Base-by-base conservation (phyloP, 352 stramenopile genomes). In the Pythium brassicae region DNA sequence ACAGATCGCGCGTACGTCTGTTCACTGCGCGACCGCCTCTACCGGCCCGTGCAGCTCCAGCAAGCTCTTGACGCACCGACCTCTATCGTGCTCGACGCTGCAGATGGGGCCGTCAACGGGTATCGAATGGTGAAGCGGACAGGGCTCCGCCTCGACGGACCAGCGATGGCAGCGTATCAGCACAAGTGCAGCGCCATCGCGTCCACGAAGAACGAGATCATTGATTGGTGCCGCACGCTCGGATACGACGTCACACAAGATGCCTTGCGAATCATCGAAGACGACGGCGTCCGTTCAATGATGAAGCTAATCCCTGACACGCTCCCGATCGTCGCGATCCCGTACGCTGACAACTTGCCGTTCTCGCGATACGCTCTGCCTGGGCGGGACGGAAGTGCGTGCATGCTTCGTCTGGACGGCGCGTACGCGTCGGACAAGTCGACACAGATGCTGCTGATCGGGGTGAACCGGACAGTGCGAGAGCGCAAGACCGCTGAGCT, bases 1-100 rank as follows among this genome's bases (percentile, higher is more conserved):
- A 50, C 62, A 5, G 76, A 83, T 50, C 71, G 73, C 1, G 60
- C 59, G 8, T 50, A 84, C 17, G 65, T 72, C 1, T 86, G 76
- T 34, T 52, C 69, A 2, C 35, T 56, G 2, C 53, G 68, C 12
- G 67, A 65, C 1, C 50, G 49, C 2, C 40, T 47, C 0, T 83
- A 72, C 55, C 50, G 63, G 12, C 68, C 77, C 1, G 60, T 73
- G 14, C 64, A 82, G 14, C 59, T 73, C 6, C 60, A 46, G 2
- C 10, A 50, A 22, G 51, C 45, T 12, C 58, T 64, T 8, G 34
- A 26, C 0, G 26, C 40, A 1, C 9, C 11, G 4, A 50, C 25
- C 6, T 22, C 53, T 6, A 22, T 34, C 2, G 15, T 65, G 7
- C 39, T 63, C 17, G 65, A 76, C 23, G 29, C 45, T 0, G 66